Evolutionary conservation across 1,284 basidiomycete genomes (phyloP), one percentile per base, ranked within the genome.

Genomic region (Boletus sp.): DNA sequence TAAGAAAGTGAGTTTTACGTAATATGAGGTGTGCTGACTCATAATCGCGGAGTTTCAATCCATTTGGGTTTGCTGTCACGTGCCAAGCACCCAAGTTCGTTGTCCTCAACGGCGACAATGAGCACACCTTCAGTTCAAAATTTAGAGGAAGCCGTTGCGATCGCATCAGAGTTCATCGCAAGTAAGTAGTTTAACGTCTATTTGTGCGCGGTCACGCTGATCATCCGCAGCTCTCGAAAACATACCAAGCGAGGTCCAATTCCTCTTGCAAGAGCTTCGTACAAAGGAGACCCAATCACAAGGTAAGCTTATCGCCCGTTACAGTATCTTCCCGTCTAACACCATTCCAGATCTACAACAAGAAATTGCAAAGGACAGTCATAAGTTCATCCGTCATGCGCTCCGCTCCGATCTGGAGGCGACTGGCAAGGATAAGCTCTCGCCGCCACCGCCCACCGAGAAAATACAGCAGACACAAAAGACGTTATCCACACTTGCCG

Each of bases 181-280:
- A 84, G 85, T 87, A 51, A 68, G 82, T 73, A 2, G 1, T 19
- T 9, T 8, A 17, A 7, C 3, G 2, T 36, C 4, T 3, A 40
- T 32, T 2, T n/a, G 5, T 33, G 13, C 19, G 8, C 10, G 20
- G 23, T 20, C 32, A 8, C 38, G 9, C 39, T 52, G 26, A 46
- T 32, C n/a, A 7, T 33, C 4, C 13, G 16, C 29, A 65, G 87
- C 79, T 56, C 72, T 91, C 25, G 88, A 91, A 55, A 90, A 89
- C 60, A 71, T 90, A 36, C 84, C 84, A 0, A 77, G 75, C 46
- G 88, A 90, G 64, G 78, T 89, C 7, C 78, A 79, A 27, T 82
- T 82, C 61, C 69, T 90, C 8, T 71, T 89, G 10, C 76, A 81
- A 41, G 87, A 90, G 66, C 88, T 91, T 45, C 77, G 76, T 50